These are phyloP conservation scores for Lolium multiflorum DNA, from an alignment of 176 grass and related monocot species.

Conservation along the genomic window DNA sequence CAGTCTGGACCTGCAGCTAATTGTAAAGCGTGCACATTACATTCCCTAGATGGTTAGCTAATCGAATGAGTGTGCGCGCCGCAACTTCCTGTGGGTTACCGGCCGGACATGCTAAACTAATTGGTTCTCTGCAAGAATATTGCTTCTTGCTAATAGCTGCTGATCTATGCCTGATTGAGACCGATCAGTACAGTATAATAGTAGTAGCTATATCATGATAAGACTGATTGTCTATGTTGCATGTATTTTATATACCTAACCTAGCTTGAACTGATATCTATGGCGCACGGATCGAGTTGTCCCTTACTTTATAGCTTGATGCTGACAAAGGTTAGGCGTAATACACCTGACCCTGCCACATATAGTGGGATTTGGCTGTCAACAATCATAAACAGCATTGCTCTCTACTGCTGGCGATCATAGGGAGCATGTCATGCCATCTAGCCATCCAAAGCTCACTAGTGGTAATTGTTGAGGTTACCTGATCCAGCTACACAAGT, in stretches of 20 bases:
- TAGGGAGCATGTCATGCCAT: neutral
- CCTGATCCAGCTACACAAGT: too few species aligned
- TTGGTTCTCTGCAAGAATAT: neutral
- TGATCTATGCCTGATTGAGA: neutral
- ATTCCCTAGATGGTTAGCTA: neutral
- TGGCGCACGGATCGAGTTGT: too few species aligned
- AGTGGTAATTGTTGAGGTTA: too few species aligned
- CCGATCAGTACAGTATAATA: neutral
- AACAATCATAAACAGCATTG: neutral
- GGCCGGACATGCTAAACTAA: neutral
- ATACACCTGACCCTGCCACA: neutral
- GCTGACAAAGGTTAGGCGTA: neutral
- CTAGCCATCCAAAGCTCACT: too few species aligned
- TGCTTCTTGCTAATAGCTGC: neutral
- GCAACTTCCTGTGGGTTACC: neutral
- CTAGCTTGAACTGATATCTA: too few species aligned
- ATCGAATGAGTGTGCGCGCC: neutral
- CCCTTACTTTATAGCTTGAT: slow-evolving; percentile 1
- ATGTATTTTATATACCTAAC: too few species aligned
- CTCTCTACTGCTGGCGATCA: neutral
- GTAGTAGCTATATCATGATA: too few species aligned
- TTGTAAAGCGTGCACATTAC: neutral
- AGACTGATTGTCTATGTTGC: neutral
- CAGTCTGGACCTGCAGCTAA: neutral
- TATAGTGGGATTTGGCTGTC: neutral